Evolutionary conservation across 345 rosid genomes (phyloP), one percentile per base, ranked within the genome.

Genomic region (Turnera subulata): DNA sequence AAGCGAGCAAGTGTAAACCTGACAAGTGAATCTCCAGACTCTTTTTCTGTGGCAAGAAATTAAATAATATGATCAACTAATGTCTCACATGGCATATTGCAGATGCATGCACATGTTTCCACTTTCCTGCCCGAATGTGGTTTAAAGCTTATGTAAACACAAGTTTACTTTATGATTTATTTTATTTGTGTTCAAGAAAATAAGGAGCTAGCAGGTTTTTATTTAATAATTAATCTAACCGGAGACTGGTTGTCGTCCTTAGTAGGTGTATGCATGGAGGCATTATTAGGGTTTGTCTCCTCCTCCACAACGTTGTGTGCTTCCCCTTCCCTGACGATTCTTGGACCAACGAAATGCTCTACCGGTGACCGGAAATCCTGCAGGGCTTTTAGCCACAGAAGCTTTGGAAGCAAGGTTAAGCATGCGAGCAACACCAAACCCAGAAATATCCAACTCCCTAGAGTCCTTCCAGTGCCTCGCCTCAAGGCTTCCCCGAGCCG

Each of bases 361-460:
- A 11, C 35, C 23, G 35, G 44, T 16, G 43, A 18, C 3, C 18
- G 17, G 17, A 51, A 1, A 6, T 14, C 11, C 21, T 23, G 47
- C 14, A 55, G 3, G 12, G 8, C n/a, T 21, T 23, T 22, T 23
- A 55, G 2, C 20, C 40, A 40, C 6, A 20, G n/a, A 53, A 53
- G 47, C 35, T 55, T 55, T 1, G 20, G 23, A 15, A 55, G 14
- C 59, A 55, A 21, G 0, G 59, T 55, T 12, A 55, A 15, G 6
- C 40, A 55, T 11, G 48, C 48, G 14, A 55, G 19, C 15, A 40
- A 13, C 59, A 55, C 22, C 14, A 55, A 55, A 20, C 46, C 7
- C 3, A 8, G 14, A 40, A 40, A 14, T 14, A 40, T 18, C 10
- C 11, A 2, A 6, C 58, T 37, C 17, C 58, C 58, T 6, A 53